phyloP scores from a whole-genome alignment of 2,329 filamentous ascomycete genomes.

The Fusarium sp. region DNA sequence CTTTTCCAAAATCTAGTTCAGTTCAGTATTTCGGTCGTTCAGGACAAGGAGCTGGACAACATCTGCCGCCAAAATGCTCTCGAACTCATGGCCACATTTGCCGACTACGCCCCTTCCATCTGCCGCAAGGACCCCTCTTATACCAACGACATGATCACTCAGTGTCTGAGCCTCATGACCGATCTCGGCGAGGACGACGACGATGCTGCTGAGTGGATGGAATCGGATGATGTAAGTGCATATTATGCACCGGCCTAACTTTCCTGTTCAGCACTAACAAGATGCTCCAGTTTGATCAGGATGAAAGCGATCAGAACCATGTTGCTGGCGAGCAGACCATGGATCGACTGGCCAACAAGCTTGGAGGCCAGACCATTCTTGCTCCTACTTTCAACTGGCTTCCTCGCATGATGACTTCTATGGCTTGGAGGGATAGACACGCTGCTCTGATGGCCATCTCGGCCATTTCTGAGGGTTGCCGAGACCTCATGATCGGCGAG shows the following conservation, averaged over 20 bases:
- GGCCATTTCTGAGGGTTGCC: constrained; percentile 96
- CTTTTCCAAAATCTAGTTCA: constrained; percentile 94
- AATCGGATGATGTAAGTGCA: constrained; percentile 83
- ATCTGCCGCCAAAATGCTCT: constrained; percentile 93
- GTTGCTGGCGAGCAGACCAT: constrained; percentile 98
- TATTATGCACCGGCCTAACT: not conserved
- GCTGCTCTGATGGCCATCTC: constrained; percentile 99
- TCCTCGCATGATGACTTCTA: constrained; percentile 96
- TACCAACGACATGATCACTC: constrained; percentile 96
- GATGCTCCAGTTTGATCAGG: constrained; percentile 78
- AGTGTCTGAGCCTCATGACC: constrained; percentile 97
- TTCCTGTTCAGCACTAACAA: constrained; percentile 6
- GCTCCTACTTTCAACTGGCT: constrained; percentile 97
- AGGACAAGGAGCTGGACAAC: constrained; percentile 94
- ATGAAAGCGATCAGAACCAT: constrained; percentile 97
- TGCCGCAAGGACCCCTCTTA: constrained; percentile 95
- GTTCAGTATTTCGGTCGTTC: constrained; percentile 92
- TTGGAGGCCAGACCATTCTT: constrained; percentile 92
- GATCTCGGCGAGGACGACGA: constrained; percentile 96
- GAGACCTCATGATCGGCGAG: constrained; percentile 95
- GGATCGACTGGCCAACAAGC: constrained; percentile 96
- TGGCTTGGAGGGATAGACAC: constrained; percentile 94
- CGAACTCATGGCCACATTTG: constrained; percentile 98
- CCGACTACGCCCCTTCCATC: constrained; percentile 92
- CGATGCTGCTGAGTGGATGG: constrained; percentile 93